Evolutionary conservation across 768 basidiomycete genomes (phyloP).

Genomic region (Tylopilus cervinicoccineus): DNA sequence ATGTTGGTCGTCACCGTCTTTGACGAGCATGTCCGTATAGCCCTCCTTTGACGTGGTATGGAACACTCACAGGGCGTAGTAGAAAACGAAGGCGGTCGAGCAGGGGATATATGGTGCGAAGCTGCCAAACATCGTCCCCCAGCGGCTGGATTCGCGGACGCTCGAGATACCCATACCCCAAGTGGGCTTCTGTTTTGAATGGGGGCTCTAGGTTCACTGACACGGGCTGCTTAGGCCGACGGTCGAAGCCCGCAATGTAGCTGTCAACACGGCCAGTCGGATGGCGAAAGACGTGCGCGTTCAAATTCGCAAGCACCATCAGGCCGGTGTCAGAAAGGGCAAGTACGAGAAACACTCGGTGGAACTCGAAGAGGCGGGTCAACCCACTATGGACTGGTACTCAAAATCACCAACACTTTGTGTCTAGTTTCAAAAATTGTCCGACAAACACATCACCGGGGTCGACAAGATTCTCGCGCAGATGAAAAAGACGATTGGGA

Average conservation of each 20-base stretch:
- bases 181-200: constrained; percentile 38
- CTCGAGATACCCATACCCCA: constrained; percentile 79
- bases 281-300: constrained; percentile 73
- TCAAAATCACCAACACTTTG: too few species aligned
- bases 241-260: constrained; percentile 59
- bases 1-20: constrained; percentile 71
- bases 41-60: background rate
- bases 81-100: constrained; percentile 76
- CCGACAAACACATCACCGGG: constrained; percentile 57
- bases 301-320: constrained; percentile 70
- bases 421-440: constrained; percentile 68
- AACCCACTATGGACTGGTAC: too few species aligned
- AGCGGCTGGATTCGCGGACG: constrained; percentile 64
- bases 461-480: constrained; percentile 62
- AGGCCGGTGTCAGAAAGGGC: constrained; percentile 62
- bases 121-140: constrained; percentile 68
- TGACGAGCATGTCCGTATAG: constrained; percentile 63
- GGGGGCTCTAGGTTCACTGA: background rate
- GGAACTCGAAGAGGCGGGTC: constrained; percentile 57
- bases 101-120: constrained; percentile 73
- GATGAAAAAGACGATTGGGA: constrained; percentile 54
- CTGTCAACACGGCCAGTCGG: constrained; percentile 52
- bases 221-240: constrained; percentile 53
- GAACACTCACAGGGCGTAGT: constrained; percentile 33
- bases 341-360: constrained; percentile 65